Base-by-base conservation (phyloP, 495 filamentous ascomycete species). In the Podospora didyma region DNA sequence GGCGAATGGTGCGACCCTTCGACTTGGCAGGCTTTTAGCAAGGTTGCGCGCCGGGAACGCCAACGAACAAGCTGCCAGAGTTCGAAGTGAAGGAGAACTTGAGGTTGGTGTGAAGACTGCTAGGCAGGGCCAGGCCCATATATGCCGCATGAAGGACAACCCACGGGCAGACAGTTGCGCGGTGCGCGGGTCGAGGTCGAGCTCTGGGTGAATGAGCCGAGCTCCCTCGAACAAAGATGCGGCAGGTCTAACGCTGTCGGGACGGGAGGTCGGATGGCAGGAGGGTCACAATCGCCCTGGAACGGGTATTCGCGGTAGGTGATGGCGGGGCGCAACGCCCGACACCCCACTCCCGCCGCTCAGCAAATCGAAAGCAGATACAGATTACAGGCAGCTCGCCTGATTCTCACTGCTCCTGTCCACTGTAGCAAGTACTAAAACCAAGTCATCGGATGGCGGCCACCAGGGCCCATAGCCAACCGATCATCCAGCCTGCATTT, bases 61-160 rank as follows among this genome's bases (percentile, higher is more conserved):
- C 7, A 17, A 45, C 41, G 49, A 58, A 35, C 55, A 51, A 37
- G 49, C 50, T 31, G 46, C 54, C 51, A 52, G 26, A 49, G 51
- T 41, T 52, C 41, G 61, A 10, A 61, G 31, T 0, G 56, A 39
- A 50, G 17, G 48, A 45, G 51, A 56, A 62, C n/a, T n/a, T n/a
- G n/a, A n/a, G n/a, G n/a, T n/a, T n/a, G n/a, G n/a, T n/a, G 53
- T 41, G 44, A 59, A 59, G 17, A 54, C 17, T 46, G 46, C 24
- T 41, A 56, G 54, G 53, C 53, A 56, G 34, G 56, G 59, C 17
- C 57, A 54, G n/a, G 57, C 16, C 56, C 54, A 62, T 58, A 67
- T 65, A 63, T 67, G 58, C 39, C 62, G 67, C 67, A 69, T 66
- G 55, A 50, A 46, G 51, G 7, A 42, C 6, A 7, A 42, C 39